Percentiles rank a stretch among this genome's conserved stretches.
Evolutionary conservation across 2,329 filamentous ascomycete species (phyloP).

Genomic region (Cordyceps cicadae): DNA sequence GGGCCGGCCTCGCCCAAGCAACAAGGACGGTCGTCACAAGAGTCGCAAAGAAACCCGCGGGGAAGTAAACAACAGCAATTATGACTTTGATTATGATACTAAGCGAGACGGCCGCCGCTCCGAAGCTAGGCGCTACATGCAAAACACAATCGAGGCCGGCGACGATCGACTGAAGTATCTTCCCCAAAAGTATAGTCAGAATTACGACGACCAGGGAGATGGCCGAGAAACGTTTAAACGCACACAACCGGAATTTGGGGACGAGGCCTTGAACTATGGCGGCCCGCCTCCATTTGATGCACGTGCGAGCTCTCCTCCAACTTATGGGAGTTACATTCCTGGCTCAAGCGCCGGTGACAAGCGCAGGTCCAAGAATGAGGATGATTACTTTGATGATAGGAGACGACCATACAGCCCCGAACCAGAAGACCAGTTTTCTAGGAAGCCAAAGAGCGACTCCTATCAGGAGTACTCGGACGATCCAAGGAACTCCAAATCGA

Average conservation of each 20-base stretch:
- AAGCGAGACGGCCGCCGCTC: constrained; percentile 22
- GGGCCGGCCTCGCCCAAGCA: constrained; percentile 11
- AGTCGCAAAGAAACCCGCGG: constrained; percentile 14
- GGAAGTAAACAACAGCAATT: constrained; percentile 11
- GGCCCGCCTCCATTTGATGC: constrained; percentile 16
- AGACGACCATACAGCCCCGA: constrained; percentile 10
- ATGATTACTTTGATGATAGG: constrained; percentile 6
- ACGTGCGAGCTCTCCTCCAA: constrained; percentile 13
- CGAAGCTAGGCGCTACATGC: constrained; percentile 15
- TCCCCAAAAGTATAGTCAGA: constrained; percentile 39
- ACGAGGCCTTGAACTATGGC: constrained; percentile 46
- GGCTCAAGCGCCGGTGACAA: constrained; percentile 15
- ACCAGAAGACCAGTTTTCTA: constrained; percentile 12
- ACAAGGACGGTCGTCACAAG: constrained; percentile 10
- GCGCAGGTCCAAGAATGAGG: constrained; percentile 18
- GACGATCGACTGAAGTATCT: constrained; percentile 36
- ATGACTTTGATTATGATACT: constrained; percentile 22
- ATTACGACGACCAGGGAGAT: constrained; percentile 21
- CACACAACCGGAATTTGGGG: constrained; percentile 19
- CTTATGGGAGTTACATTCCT: constrained; percentile 23
- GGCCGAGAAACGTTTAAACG: constrained; percentile 14
- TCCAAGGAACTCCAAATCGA: constrained; percentile 29
- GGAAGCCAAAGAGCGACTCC: constrained; percentile 2
- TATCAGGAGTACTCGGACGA: constrained; percentile 22
- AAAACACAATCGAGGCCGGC: constrained; percentile 17